Base-by-base conservation (phyloP, 1,284 basidiomycete species). In the Ceratobasidium papillatum region DNA sequence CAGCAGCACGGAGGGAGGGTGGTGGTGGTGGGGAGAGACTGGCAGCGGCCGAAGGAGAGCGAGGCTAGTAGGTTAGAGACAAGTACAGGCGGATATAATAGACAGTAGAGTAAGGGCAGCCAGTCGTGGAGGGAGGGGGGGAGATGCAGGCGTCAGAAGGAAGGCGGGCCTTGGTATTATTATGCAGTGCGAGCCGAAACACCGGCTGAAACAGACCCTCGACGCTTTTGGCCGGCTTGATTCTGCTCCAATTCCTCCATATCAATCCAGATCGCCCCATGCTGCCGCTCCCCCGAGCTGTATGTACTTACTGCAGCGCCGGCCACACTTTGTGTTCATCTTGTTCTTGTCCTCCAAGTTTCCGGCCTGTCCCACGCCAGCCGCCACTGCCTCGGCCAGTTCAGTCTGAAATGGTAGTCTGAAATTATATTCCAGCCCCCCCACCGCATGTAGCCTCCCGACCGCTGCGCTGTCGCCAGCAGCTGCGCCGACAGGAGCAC, bases 11-110 rank as follows among this genome's bases (percentile, higher is more conserved):
- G 75, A 68, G 66, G 78, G 75, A 78, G 75, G 65, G 75, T 76
- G 66, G 77, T 79, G 77, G 74, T 77, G 78, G 52, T 78, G 77
- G 79, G 78, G 79, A 79, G 66, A 52, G 45, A 27, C 49, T 59
- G 65, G 49, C 56, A 34, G 62, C 61, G 64, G 30, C 52, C 59
- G 62, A 56, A n/a, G n/a, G n/a, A n/a, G n/a, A n/a, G n/a, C n/a
- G n/a, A n/a, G n/a, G n/a, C n/a, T n/a, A n/a, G 45, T 3, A 51
- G 61, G 30, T n/a, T 43, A 63, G 30, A 73, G 27, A 27, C n/a
- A 27, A 52, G 54, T 38, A 45, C 45, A 56, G 64, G 32, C 41
- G 30, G 61, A 47, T 64, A 47, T 65, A 62, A 41, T 41, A 74
- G 73, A 47, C 61, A 58, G 64, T 52, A 71, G 45, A 54, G 65